Evolutionary conservation across 208 protist species (phyloP), one percentile per base, ranked within the genome.

Genomic region (Leishmania braziliensis): DNA sequence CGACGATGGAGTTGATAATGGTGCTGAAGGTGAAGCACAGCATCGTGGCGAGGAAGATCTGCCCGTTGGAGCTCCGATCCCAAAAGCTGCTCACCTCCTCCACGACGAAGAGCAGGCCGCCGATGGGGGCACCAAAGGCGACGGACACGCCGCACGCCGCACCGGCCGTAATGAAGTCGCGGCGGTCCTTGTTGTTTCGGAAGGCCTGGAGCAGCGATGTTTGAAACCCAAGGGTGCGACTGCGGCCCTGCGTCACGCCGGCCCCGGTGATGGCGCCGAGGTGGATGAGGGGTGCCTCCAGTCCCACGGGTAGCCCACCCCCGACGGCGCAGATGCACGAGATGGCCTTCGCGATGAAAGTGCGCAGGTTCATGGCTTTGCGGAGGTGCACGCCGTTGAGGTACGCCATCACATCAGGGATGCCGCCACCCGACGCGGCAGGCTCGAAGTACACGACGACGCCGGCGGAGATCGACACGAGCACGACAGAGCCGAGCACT

Each of bases 211-310:
- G 96, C 53, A 96, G 77, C 6, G 84, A 79, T 14, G 92, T 97
- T 60, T 95, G 91, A 75, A 92, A 96, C 26, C 93, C 92, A 5
- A 98, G 81, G 10, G 96, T 97, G 69, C 94, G 89, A 53, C 93
- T 96, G 29, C 93, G 91, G 12, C 96, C 97, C 75, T 98, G 97
- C 36, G 93, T 98, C 43, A 99, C 86, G n/a, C 96, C 96, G 5
- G 96, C 98, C 3, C 93, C 97, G 48, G 97, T 92, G 74, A 98
- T 97, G n/a, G 97, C 94, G 43, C 98, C 98, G 60, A 98, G 94
- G 85, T 99, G 98, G 80, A 99, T 98, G 66, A 99, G 98, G 33
- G 98, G 98, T 0, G 98, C 98, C 88, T 99, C 97, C 63, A 97
- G 93, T 26, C 98, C 98, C 5, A 98, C 96, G 14, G 95, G 94